Base-by-base conservation (phyloP, 176 grass and related monocot genomes). In the Dendrocalamus sinicus region DNA sequence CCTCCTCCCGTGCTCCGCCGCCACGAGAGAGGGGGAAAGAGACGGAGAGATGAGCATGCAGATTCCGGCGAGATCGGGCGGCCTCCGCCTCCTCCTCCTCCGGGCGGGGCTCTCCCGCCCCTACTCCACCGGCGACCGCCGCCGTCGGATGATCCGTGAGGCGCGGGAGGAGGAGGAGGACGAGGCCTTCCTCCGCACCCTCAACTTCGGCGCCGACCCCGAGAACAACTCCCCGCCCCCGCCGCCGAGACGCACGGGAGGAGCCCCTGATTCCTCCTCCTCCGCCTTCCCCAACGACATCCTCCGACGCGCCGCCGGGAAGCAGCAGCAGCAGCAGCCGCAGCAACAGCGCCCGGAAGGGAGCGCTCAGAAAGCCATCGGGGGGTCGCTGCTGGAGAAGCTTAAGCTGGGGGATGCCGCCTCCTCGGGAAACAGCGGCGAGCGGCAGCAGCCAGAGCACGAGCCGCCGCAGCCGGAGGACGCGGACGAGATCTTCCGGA, bases 401-500 rank as follows among this genome's bases (percentile, higher is more conserved):
- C 83, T 97, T 52, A 92, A 88, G 68, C 66, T 92, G 61, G 88
- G 85, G 0, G 86, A 93, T 40, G 72, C 44, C 41, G 10, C n/a
- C 13, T 40, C 47, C 12, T 12, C 22, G 28, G 44, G 40, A 54
- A 75, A 83, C 58, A 43, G 19, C 12, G 59, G 50, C 22, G 86
- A 85, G 80, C 9, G 3, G 59, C 61, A 19, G 41, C 77, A 61
- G 68, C 40, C 47, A 54, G 46, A 76, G 74, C 67, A 12, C 5
- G 61, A 69, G n/a, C 37, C 19, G 53, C 70, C 23, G 7, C 63
- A 67, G 73, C 83, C 82, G 32, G 63, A 92, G 87, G 93, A 94
- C 48, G 91, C 83, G 19, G 92, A 94, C 12, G 90, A 89, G 50
- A 94, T 99, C 28, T 95, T 99, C 59, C 67, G 75, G 54, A 96